Base-by-base conservation (phyloP, 805 yeast species). In the Wickerhamiella occidentalis region DNA sequence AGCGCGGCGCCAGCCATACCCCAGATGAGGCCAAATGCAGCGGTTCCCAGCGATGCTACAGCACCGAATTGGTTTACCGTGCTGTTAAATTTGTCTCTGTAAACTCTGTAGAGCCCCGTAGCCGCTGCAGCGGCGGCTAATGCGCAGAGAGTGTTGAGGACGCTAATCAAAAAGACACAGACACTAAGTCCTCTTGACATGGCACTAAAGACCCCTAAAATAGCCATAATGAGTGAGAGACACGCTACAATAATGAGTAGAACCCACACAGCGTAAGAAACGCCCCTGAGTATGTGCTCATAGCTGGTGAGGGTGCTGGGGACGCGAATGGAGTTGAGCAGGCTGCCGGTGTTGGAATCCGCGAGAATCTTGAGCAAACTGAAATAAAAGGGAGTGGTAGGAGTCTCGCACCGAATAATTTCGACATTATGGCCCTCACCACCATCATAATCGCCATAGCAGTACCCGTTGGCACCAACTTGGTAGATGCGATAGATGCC, bases 381-480 rank as follows among this genome's bases (percentile, higher is more conserved):
- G 56, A 83, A 74, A 52, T 68, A 63, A 62, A 70, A 84, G 55
- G 77, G 77, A 2, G 76, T 68, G 51, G 68, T 63, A 18, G 88
- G 77, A 8, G 68, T 58, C 13, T 75, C 66, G 63, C 94, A 84
- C 60, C 67, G 68, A 2, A 70, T 66, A 54, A 70, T 68, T 45
- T 68, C 49, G 40, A 62, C 57, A 35, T 51, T 51, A 29, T 59
- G 57, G 35, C 55, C 63, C 45, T 56, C 43, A 26, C 53, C 43
- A 45, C 56, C 43, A 28, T 52, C 42, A 51, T 55, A 45, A 50
- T 58, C 55, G 19, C 79, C 81, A 48, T 67, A 57, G 62, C 87
- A 80, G 64, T 77, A 79, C 21, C 82, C 81, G 76, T 82, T 80
- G 55, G 77, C 64, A 33, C 85, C 83, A 29, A 78, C 65, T 13